Percentiles rank a stretch among this genome's conserved stretches.
These are phyloP conservation scores for Trichoderma hamatum DNA, from an alignment of 2,329 filamentous ascomycete species.

Conservation along the genomic window DNA sequence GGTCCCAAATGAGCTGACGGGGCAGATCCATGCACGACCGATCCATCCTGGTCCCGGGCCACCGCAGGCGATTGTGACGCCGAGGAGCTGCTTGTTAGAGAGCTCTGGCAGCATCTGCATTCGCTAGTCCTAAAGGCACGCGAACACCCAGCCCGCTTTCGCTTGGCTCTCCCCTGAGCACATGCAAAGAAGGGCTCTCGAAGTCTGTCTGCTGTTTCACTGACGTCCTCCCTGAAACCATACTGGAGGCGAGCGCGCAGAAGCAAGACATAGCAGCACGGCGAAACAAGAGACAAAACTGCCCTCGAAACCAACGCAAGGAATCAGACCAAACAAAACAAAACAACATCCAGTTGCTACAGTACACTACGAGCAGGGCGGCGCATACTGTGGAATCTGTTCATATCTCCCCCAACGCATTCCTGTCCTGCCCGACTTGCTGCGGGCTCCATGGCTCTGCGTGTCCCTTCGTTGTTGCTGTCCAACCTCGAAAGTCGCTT, in stretches of 20 bases:
- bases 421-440: conserved; percentile 12
- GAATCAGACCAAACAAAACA: background rate
- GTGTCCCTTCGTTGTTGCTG: conserved; percentile 34
- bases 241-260: background rate
- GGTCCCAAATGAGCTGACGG: conserved; percentile 26
- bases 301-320: background rate
- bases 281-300: conserved; percentile 17
- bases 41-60: conserved; percentile 25
- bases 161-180: conserved; percentile 24
- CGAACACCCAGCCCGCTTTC: conserved; percentile 23
- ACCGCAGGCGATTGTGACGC: conserved; percentile 15
- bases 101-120: background rate
- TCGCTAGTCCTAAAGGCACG: conserved; percentile 12
- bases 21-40: conserved; percentile 25
- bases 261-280: conserved; percentile 1
- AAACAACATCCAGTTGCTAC: background rate
- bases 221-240: conserved; percentile 13
- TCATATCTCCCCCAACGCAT: conserved; percentile 3
- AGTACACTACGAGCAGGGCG: background rate
- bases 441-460: conserved; percentile 38
- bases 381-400: background rate
- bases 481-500: conserved; percentile 34
- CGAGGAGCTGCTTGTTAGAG: conserved; percentile 11
- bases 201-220: conserved; percentile 5
- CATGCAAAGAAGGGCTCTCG: conserved; percentile 14